Evolutionary conservation across 495 filamentous ascomycete species (phyloP).

Genomic region (Cetradonia linearis): DNA sequence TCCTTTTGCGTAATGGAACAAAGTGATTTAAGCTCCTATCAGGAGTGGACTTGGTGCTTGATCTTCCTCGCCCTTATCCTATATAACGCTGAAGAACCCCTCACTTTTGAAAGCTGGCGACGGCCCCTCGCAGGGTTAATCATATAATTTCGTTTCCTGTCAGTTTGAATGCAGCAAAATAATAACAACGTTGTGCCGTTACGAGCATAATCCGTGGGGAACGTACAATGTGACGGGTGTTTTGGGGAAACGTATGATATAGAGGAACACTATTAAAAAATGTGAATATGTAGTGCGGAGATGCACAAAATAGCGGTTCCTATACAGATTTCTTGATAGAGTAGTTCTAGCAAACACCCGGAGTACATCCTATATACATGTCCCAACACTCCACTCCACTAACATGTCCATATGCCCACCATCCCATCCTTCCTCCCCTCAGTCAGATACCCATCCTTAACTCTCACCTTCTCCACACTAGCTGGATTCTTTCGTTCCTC

Average conservation of each 20-base stretch:
- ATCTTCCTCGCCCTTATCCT: not conserved
- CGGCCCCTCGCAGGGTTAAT: not conserved
- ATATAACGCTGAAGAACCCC: not conserved
- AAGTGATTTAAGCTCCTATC: not conserved
- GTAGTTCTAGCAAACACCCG: not conserved
- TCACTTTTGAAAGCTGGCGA: not conserved
- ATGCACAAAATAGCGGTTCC: not conserved
- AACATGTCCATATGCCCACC: conserved; percentile 89
- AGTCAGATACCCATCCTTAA: conserved; percentile 88
- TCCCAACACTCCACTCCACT: conserved; percentile 11
- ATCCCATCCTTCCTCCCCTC: conserved; percentile 84
- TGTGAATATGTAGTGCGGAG: no score
- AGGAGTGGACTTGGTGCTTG: not conserved
- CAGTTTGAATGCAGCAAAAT: no score
- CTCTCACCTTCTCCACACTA: conserved; percentile 76
- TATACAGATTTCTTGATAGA: not conserved
- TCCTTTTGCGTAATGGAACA: not conserved
- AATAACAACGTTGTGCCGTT: no score
- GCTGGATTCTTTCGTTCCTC: conserved; percentile 51
- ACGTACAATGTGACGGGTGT: not conserved
- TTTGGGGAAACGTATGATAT: not conserved
- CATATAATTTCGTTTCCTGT: no score
- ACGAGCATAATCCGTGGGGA: no score
- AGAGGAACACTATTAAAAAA: not conserved
- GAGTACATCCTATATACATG: conserved; percentile 1